These are phyloP conservation scores for Imleria badia DNA, from an alignment of 768 basidiomycete genomes.

Conservation along the genomic window DNA sequence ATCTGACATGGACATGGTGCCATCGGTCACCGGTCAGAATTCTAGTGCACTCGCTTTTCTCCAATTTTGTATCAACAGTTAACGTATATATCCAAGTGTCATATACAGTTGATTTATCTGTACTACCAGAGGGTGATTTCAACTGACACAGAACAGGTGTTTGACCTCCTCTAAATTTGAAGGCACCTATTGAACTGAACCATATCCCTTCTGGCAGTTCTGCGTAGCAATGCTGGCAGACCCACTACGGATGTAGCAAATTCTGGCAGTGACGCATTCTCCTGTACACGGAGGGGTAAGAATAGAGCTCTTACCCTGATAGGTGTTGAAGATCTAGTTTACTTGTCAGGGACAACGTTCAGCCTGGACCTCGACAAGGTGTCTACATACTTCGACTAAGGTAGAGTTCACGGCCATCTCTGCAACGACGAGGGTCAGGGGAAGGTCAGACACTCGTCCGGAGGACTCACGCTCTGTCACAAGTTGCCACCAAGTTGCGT, in stretches of 20 bases:
- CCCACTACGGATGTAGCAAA: slow-evolving; percentile 77
- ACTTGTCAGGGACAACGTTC: slow-evolving; percentile 2
- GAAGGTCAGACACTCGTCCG: neutral
- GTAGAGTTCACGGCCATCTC: slow-evolving; percentile 59
- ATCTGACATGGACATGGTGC: neutral
- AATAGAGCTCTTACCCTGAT: slow-evolving; percentile 71
- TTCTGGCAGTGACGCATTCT: slow-evolving; percentile 62
- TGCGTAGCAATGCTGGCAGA: slow-evolving; percentile 58
- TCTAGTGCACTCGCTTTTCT: neutral
- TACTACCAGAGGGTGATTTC: neutral
- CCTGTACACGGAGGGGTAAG: slow-evolving; percentile 55
- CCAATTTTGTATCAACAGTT: slow-evolving; percentile 13
- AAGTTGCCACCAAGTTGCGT: slow-evolving; percentile 81
- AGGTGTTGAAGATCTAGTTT: slow-evolving; percentile 58
- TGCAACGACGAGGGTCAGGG: slow-evolving; percentile 20
- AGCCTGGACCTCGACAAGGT: neutral
- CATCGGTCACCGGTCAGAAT: neutral
- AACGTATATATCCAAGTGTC: neutral
- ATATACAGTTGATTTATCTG: neutral
- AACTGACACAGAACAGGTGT: neutral
- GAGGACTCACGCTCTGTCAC: slow-evolving; percentile 66
- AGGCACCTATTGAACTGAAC: slow-evolving; percentile 51
- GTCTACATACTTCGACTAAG: slow-evolving; percentile 52
- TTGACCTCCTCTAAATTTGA: neutral
- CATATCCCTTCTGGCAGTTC: slow-evolving; percentile 64